phyloP scores from a whole-genome alignment of 2,329 filamentous ascomycete species.

The Fusarium sp. region DNA sequence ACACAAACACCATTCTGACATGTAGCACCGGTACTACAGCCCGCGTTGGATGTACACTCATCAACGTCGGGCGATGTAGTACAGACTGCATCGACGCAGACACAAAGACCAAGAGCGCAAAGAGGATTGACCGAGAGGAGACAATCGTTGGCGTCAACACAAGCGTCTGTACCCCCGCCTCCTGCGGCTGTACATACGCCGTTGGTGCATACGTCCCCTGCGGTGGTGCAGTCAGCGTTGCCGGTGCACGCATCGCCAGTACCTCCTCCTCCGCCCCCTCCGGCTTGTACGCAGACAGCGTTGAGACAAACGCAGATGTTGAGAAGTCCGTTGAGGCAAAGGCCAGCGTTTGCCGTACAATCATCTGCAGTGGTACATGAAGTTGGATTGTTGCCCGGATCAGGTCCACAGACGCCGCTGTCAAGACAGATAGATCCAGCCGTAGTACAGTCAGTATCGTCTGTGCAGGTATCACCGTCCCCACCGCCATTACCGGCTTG shows the following conservation, averaged over 20 bases:
- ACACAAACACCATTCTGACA: slow-evolving; percentile 10
- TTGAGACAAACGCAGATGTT: not conserved
- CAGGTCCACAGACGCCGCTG: not conserved
- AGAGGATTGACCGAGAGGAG: slow-evolving; percentile 3
- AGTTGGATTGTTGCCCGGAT: not conserved
- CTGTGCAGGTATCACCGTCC: not conserved
- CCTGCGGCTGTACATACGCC: not conserved
- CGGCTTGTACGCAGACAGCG: not conserved
- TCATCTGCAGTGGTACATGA: not conserved
- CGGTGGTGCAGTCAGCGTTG: not conserved
- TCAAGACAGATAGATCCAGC: not conserved
- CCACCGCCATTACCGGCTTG: not conserved
- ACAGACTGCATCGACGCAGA: slow-evolving; percentile 11
- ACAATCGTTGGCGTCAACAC: slow-evolving; percentile 16
- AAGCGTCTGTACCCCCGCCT: not conserved
- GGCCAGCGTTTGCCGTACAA: not conserved
- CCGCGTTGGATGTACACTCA: not conserved
- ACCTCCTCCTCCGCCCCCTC: not conserved
- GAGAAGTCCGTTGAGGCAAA: not conserved
- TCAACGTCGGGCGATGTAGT: not conserved
- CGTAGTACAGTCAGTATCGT: not conserved
- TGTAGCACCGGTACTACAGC: not conserved
- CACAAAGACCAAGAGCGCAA: slow-evolving; percentile 16
- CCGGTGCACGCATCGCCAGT: not conserved
- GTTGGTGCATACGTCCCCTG: not conserved